phyloP scores from a whole-genome alignment of 495 filamentous ascomycete genomes.

The Collariella sp. region DNA sequence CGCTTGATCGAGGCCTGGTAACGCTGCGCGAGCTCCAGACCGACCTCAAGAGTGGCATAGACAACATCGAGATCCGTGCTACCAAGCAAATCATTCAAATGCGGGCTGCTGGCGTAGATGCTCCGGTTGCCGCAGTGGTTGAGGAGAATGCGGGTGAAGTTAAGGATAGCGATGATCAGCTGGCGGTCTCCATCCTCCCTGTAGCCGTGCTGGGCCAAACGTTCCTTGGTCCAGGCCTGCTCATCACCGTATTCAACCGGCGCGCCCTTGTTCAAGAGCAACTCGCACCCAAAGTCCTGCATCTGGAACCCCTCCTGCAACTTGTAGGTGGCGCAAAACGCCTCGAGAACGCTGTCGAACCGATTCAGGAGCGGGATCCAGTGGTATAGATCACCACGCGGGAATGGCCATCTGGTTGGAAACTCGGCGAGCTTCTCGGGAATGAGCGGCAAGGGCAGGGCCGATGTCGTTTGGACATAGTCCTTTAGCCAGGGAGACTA shows the following conservation, averaged over 20 bases:
- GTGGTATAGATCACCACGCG: conserved; percentile 94
- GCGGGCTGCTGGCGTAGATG: conserved; percentile 83
- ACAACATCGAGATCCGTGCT: conserved; percentile 74
- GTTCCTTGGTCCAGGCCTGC: conserved; percentile 34
- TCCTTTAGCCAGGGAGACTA: conserved; percentile 80
- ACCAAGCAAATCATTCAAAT: conserved; percentile 79
- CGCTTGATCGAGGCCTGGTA: conserved; percentile 83
- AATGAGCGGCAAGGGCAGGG: conserved; percentile 64
- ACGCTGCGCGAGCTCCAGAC: conserved; percentile 75
- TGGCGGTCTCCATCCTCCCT: conserved; percentile 65
- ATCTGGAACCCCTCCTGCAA: conserved; percentile 74
- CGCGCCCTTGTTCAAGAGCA: conserved; percentile 48
- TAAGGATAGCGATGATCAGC: conserved; percentile 67
- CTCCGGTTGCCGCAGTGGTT: conserved; percentile 97
- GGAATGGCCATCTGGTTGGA: conserved; percentile 85
- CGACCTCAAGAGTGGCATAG: conserved; percentile 62
- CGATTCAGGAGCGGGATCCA: conserved; percentile 94
- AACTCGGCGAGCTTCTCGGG: conserved; percentile 70
- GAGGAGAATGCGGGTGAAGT: conserved; percentile 77
- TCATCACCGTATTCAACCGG: conserved; percentile 32
- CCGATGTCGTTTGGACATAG: conserved; percentile 61
- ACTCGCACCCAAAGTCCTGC: conserved; percentile 55
- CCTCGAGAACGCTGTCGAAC: conserved; percentile 81
- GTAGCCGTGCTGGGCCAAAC: conserved; percentile 52
- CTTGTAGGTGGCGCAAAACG: conserved; percentile 71